Percentiles rank a stretch among this genome's conserved stretches.
Conservation (phyloP, 225 moss, liverwort and hornwort genomes). For the Straminergon stramineum region DNA sequence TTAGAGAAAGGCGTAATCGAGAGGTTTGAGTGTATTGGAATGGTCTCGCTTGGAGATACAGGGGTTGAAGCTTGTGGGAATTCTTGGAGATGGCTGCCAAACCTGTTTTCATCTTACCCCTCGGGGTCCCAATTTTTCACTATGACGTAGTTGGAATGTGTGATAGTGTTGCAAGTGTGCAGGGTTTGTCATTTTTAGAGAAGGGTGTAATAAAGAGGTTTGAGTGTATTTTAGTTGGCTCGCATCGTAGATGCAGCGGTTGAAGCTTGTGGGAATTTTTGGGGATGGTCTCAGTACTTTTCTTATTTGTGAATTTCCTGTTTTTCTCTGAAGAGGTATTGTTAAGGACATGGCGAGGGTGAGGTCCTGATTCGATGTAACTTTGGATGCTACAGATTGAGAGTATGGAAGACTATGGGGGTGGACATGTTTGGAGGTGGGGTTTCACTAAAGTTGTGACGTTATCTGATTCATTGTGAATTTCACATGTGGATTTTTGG, state of each 20-base stretch:
- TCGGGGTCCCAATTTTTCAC: neutral
- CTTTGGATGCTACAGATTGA: neutral
- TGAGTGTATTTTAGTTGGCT: neutral
- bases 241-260: neutral
- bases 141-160: neutral
- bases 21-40: neutral
- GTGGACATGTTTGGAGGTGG: neutral
- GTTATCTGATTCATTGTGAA: neutral
- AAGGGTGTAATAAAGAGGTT: neutral
- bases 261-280: neutral
- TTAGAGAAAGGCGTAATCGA: neutral
- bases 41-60: neutral
- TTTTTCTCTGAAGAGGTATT: neutral
- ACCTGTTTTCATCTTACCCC: neutral
- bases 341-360: neutral
- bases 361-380: neutral
- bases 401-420: neutral
- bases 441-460: neutral
- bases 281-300: neutral
- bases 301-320: neutral
- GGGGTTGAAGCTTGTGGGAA: neutral
- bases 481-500: neutral
- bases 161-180: neutral
- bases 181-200: neutral
- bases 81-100: neutral